Percentiles rank a stretch among this genome's conserved stretches.
Conservation (phyloP, 441 rosid genomes). For the Theobroma grandiflorum region DNA sequence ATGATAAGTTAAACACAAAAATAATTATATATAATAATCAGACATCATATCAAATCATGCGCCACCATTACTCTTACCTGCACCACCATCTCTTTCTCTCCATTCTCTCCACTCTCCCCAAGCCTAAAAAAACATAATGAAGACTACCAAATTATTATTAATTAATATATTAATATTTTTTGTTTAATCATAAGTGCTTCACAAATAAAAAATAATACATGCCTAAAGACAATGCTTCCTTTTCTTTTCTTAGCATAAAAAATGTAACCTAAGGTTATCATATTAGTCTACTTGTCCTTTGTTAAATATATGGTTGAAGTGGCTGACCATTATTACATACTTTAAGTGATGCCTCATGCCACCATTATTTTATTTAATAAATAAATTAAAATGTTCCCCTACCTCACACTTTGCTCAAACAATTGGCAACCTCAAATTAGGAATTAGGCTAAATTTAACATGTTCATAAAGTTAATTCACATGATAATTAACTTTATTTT, state of each 20-base stretch:
- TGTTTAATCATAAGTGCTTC: conserved; percentile 10
- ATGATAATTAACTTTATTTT: neutral
- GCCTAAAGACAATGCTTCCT: conserved; percentile 15
- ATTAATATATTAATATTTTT: neutral
- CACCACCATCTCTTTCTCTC: conserved; percentile 30
- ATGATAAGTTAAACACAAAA: conserved; percentile 16
- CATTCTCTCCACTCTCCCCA: neutral
- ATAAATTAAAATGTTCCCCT: neutral
- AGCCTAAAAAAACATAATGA: neutral
- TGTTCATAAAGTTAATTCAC: neutral
- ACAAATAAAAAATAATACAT: neutral
- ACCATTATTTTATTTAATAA: conserved; percentile 5
- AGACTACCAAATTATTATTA: neutral
- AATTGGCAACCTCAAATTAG: conserved; percentile 9
- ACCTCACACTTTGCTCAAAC: conserved; percentile 13
- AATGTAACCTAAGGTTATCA: conserved; percentile 9
- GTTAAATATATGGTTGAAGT: conserved; percentile 24
- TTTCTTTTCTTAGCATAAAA: conserved; percentile 6
- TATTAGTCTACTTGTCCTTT: conserved; percentile 10
- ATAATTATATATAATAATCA: neutral
- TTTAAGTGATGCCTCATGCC: conserved; percentile 29
- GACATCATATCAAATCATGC: conserved; percentile 36
- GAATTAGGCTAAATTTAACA: conserved; percentile 20
- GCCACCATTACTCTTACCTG: conserved; percentile 31
- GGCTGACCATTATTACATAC: conserved; percentile 27